Percentiles rank a stretch among this genome's conserved stretches.
Conservation (phyloP, 1,284 basidiomycete species). For the Boletus smithii region DNA sequence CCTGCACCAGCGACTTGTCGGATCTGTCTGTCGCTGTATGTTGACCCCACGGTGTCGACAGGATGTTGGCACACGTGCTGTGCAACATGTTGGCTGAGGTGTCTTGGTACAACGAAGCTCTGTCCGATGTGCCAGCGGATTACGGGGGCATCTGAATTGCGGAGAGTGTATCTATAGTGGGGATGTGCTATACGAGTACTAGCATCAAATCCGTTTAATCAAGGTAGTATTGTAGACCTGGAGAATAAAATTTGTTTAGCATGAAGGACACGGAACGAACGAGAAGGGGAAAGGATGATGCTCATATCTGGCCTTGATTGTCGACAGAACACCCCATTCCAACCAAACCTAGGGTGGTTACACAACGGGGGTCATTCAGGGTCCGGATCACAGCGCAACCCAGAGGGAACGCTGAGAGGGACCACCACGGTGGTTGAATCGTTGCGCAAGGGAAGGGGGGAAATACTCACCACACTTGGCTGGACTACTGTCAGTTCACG, state of each 20-base stretch:
- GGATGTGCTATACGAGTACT: no score
- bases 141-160: slow-evolving; percentile 65
- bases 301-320: slow-evolving; percentile 79
- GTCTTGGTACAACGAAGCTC: slow-evolving; percentile 73
- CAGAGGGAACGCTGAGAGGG: slow-evolving; percentile 17
- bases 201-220: no score
- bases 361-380: slow-evolving; percentile 39
- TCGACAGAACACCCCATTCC: slow-evolving; percentile 50
- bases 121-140: slow-evolving; percentile 84
- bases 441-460: slow-evolving; percentile 24
- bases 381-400: slow-evolving; percentile 20
- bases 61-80: slow-evolving; percentile 85
- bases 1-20: slow-evolving; percentile 58
- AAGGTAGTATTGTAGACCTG: no score
- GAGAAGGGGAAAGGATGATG: slow-evolving; percentile 7
- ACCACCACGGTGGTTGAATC: slow-evolving; percentile 75
- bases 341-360: slow-evolving; percentile 56
- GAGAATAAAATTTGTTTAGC: slow-evolving; percentile 13
- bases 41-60: slow-evolving; percentile 74
- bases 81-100: slow-evolving; percentile 73
- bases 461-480: slow-evolving; percentile 15
- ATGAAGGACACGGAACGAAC: background rate
- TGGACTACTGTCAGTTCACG: background rate
- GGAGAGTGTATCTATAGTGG: slow-evolving; percentile 60
- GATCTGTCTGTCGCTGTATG: slow-evolving; percentile 73